Percentiles rank a stretch among this genome's conserved stretches.
Conservation (phyloP, 2,329 filamentous ascomycete species). For the Keithomyces neogunnii region DNA sequence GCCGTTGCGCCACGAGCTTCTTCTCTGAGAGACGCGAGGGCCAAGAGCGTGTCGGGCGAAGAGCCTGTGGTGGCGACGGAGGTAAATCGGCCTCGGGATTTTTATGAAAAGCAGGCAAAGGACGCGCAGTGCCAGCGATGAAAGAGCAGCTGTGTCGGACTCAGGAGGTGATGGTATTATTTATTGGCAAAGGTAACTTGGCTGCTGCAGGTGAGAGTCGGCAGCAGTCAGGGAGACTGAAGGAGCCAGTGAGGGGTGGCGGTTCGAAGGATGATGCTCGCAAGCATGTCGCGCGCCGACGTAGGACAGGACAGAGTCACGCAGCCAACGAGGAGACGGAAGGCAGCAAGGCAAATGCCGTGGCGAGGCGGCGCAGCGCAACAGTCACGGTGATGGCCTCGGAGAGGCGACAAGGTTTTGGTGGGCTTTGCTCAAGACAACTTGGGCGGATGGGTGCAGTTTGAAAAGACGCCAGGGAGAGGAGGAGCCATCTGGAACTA, state of each 20-base stretch:
- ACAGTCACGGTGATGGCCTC: neutral
- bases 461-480: neutral
- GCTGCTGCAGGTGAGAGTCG: neutral
- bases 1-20: neutral
- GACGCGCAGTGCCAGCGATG: too few relatives aligned
- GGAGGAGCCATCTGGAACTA: neutral
- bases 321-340: neutral
- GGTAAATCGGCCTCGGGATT: neutral
- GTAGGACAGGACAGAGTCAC: neutral
- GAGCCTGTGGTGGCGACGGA: neutral
- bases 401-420: neutral
- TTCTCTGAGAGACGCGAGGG: neutral
- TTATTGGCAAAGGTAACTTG: neutral
- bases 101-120: too few relatives aligned
- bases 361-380: neutral
- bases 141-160: too few relatives aligned
- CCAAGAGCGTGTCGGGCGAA: neutral
- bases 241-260: neutral
- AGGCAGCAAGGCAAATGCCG: neutral
- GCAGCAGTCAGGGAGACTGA: neutral
- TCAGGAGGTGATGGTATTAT: too few relatives aligned
- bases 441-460: neutral
- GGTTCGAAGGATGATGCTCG: conserved; percentile 1
- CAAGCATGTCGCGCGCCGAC: neutral
- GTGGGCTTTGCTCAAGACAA: neutral